phyloP scores from a whole-genome alignment of 2,329 filamentous ascomycete genomes.

The Xylaria sp. region DNA sequence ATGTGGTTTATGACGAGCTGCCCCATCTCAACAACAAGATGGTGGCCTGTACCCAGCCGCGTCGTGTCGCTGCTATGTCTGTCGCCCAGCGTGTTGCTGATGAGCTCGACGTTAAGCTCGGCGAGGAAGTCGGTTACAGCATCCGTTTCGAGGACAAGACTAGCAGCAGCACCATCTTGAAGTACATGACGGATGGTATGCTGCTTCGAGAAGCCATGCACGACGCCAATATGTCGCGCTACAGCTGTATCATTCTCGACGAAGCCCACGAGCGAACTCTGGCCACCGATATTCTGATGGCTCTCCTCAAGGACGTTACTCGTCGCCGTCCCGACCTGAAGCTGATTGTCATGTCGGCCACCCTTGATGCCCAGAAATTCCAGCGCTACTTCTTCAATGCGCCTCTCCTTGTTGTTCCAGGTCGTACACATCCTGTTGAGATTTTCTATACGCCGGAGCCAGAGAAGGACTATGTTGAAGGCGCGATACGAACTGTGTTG shows the following conservation, averaged over 20 bases:
- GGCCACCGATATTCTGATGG: slow-evolving; percentile 96
- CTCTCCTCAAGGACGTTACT: slow-evolving; percentile 85
- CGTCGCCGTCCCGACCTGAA: slow-evolving; percentile 81
- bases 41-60: slow-evolving; percentile 94
- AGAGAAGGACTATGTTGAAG: slow-evolving; percentile 94
- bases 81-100: slow-evolving; percentile 96
- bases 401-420: slow-evolving; percentile 86
- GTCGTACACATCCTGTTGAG: slow-evolving; percentile 92
- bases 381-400: slow-evolving; percentile 96
- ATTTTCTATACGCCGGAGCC: slow-evolving; percentile 98
- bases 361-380: slow-evolving; percentile 95
- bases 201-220: slow-evolving; percentile 94
- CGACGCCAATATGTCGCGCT: slow-evolving; percentile 83
- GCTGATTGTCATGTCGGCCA: slow-evolving; percentile 98
- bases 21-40: slow-evolving; percentile 82
- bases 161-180: slow-evolving; percentile 79
- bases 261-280: slow-evolving; percentile 97
- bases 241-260: slow-evolving; percentile 97
- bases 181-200: slow-evolving; percentile 99
- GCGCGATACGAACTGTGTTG: slow-evolving; percentile 85
- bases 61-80: slow-evolving; percentile 97
- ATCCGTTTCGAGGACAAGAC: slow-evolving; percentile 98
- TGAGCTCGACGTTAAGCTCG: slow-evolving; percentile 89
- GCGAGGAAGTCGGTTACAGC: slow-evolving; percentile 95
- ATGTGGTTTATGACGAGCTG: slow-evolving; percentile 93